These are phyloP conservation scores for Acanthamoeba polyphaga DNA, from an alignment of 208 protist genomes.

Conservation along the genomic window DNA sequence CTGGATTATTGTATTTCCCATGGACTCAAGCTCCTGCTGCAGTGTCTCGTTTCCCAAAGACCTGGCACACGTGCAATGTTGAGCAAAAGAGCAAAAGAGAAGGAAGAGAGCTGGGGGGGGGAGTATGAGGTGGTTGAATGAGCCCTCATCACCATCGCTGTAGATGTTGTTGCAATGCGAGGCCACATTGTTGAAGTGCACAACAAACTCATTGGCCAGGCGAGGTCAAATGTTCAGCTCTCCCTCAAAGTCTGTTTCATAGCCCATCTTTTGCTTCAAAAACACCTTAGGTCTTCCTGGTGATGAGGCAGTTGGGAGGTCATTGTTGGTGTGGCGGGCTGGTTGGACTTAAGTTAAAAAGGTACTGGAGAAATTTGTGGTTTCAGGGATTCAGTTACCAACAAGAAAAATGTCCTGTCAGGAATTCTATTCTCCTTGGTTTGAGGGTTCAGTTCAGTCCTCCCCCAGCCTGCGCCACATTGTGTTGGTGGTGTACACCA, in stretches of 20 bases:
- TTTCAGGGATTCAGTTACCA: no score
- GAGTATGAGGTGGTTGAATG: background rate
- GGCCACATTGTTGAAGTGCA: background rate
- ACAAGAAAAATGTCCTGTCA: no score
- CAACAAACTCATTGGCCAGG: background rate
- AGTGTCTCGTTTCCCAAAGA: background rate
- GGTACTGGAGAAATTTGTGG: no score
- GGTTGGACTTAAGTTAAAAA: no score
- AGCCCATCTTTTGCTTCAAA: no score
- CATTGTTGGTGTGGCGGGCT: no score
- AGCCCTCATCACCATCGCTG: slow-evolving; percentile 3
- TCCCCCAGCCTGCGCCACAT: no score
- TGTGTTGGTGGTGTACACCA: no score
- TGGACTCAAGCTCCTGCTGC: background rate
- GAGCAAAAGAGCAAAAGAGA: background rate
- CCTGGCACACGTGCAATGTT: background rate
- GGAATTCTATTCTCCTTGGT: no score
- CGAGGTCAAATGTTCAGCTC: background rate
- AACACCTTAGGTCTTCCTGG: no score
- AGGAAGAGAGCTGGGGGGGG: background rate
- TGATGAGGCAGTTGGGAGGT: no score
- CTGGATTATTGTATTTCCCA: background rate
- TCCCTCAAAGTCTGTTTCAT: slow-evolving; percentile 3
- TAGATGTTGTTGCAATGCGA: background rate
- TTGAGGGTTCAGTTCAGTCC: no score